Evolutionary conservation across 495 filamentous ascomycete genomes (phyloP), one percentile per base, ranked within the genome.

Genomic region (Hypoxylon perforatum): DNA sequence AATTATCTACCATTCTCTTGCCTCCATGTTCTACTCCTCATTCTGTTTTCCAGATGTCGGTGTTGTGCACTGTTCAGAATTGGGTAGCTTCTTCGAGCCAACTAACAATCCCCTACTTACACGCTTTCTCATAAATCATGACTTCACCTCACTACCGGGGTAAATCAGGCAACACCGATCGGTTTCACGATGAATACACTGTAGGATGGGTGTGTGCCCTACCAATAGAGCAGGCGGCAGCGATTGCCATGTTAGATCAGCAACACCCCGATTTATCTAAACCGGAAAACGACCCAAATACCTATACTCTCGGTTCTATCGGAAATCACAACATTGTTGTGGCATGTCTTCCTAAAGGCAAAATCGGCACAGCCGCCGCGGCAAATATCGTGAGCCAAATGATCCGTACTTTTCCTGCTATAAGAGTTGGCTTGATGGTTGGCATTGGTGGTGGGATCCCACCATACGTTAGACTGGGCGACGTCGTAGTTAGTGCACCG

Each of bases 191-290:
- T 61, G 77, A 84, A n/a, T 87, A 84, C 59, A 80, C 75, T 2
- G 75, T 87, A 4, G 84, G 79, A 46, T 84, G 80, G 80, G 78
- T 87, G 33, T 84, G 78, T 57, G 78, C 83, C 1, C 64, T 86
- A 3, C 48, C 71, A 9, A 63, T 70, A n/a, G 84, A 87, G 65
- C 57, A 70, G 5, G 71, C 79, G 9, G 85, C 84, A 1, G 84
- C 80, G 0, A 47, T 36, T 8, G 23, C 15, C 14, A 57, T 57
- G 54, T 23, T 57, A 4, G 54, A 57, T n/a, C 9, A 48, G 9
- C 21, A 14, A 23, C 57, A 60, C 48, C 25, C 23, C 67, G 70
- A 21, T 78, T 83, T 69, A 76, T 86, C 4, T 82, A 88, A 28
- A 18, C 21, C 30, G 18, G 4, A 58, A 77, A 81, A 57, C 57